phyloP scores from a whole-genome alignment of 192 early-diverging fungal species.

The Gamsiella multidivaricata region DNA sequence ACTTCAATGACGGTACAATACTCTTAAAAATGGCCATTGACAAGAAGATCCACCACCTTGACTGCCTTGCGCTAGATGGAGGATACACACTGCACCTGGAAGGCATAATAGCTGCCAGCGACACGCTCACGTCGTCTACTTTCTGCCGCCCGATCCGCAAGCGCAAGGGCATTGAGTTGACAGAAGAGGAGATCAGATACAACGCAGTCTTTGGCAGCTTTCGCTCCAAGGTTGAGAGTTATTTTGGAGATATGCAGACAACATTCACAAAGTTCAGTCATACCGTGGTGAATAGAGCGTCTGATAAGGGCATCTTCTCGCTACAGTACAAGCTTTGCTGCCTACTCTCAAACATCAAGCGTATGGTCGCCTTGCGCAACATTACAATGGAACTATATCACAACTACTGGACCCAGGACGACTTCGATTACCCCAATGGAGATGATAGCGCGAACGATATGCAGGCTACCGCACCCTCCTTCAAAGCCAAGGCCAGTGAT shows the following conservation, averaged over 20 bases:
- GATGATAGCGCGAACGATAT: not conserved
- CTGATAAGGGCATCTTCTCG: constrained; percentile 7
- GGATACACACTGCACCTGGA: constrained; percentile 19
- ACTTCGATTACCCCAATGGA: constrained; percentile 28
- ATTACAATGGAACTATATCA: constrained; percentile 23
- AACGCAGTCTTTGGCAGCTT: constrained; percentile 33
- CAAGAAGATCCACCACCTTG: constrained; percentile 22
- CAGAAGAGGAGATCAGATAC: constrained; percentile 16
- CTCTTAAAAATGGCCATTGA: constrained; percentile 27
- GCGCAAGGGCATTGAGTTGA: constrained; percentile 12
- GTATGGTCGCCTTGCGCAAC: constrained; percentile 20
- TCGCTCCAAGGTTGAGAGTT: constrained; percentile 29
- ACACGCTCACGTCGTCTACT: not conserved
- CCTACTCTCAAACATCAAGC: constrained; percentile 27
- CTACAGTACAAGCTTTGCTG: constrained; percentile 30
- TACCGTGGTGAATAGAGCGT: constrained; percentile 15
- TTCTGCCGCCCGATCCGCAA: constrained; percentile 34
- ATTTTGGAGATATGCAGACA: constrained; percentile 25
- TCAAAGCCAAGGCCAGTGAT: not conserved
- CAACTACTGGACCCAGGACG: constrained; percentile 19
- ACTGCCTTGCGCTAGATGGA: constrained; percentile 43
- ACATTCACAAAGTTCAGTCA: constrained; percentile 31
- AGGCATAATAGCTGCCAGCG: not conserved
- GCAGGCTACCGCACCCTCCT: not conserved
- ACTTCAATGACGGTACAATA: constrained; percentile 35